Base-by-base conservation (phyloP, 1,284 basidiomycete genomes). In the Quambalaria eucalypti region DNA sequence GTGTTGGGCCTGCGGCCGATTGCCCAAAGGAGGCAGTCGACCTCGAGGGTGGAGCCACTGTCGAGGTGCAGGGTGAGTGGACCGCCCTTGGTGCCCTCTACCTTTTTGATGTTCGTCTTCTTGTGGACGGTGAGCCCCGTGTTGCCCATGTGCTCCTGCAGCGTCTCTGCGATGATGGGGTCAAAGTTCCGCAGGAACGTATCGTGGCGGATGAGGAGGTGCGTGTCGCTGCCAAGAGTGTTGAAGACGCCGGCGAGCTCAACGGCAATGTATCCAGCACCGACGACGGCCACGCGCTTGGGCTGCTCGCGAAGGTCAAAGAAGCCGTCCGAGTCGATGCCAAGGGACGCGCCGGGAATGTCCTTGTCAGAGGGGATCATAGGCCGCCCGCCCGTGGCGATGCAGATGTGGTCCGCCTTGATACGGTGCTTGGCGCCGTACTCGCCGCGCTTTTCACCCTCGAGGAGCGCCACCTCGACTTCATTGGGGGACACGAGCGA, bases 261-360 rank as follows among this genome's bases (percentile, higher is more conserved):
- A 63, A 97, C 88, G 23, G 90, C 90, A 68, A 98, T 98, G 78
- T 98, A 98, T 3, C 93, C 93, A 19, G 93, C 93, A 50, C 93
- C 93, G 38, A 96, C 85, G 57, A 98, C 87, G 1, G 86, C 91
- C 29, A 95, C 91, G 55, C 90, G 84, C 77, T 87, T 89, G 12
- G 93, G 93, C 77, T 95, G 90, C 59, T 87, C 82, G 67, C 84
- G 83, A 47, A 98, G 83, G 42, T 85, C 89, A 71, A 99, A 99
- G 81, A 98, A 99, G 9, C 90, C 91, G 76, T 99, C 95, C 21
- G 90, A 95, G 77, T 86, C 80, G 69, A 90, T 92, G 40, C 91
- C 95, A 56, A 91, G 83, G 31, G 83, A 84, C 8, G 91, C 90
- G 29, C 93, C 95, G 14, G 90, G 90, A 56, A 98, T 86, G 46